These are phyloP conservation scores for Stipa capillata DNA, from an alignment of 176 grass and related monocot genomes.

Conservation along the genomic window DNA sequence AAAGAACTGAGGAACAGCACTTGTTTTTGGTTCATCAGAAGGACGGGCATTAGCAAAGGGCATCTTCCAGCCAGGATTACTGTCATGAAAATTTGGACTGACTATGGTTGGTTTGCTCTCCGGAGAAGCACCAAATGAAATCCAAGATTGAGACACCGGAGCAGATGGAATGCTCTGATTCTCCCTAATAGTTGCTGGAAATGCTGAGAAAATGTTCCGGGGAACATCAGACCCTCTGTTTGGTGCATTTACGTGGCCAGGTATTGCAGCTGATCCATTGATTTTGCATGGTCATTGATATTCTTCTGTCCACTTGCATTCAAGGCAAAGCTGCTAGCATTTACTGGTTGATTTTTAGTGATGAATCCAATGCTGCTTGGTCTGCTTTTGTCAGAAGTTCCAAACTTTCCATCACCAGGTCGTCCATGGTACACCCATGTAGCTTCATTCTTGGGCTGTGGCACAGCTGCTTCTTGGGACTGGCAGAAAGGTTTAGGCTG, in stretches of 20 bases:
- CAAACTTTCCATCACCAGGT: conserved; percentile 52
- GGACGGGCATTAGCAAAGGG: conserved; percentile 42
- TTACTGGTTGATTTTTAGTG: conserved; percentile 51
- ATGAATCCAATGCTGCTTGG: conserved; percentile 42
- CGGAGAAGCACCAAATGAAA: conserved; percentile 62
- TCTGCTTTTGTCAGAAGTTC: conserved; percentile 30
- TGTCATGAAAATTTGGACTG: conserved; percentile 32
- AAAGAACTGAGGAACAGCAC: conserved; percentile 42
- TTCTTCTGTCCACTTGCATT: conserved; percentile 38
- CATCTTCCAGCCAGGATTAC: conserved; percentile 54
- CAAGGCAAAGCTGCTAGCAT: conserved; percentile 24
- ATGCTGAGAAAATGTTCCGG: conserved; percentile 38
- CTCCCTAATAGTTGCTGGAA: conserved; percentile 61
- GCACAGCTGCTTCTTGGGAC: conserved; percentile 33
- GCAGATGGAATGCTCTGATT: conserved; percentile 38
- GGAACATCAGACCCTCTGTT: conserved; percentile 46
- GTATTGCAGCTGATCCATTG: conserved; percentile 26
- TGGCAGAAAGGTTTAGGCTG: conserved; percentile 54
- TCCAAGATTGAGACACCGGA: conserved; percentile 67
- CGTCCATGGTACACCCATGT: conserved; percentile 38
- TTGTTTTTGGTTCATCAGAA: conserved; percentile 29
- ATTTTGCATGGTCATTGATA: conserved; percentile 40
- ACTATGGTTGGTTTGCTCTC: conserved; percentile 56
- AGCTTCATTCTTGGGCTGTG: conserved; percentile 40
- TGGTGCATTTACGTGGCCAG: conserved; percentile 35